phyloP scores from a whole-genome alignment of 495 filamentous ascomycete species.

The Penicillium canariense region DNA sequence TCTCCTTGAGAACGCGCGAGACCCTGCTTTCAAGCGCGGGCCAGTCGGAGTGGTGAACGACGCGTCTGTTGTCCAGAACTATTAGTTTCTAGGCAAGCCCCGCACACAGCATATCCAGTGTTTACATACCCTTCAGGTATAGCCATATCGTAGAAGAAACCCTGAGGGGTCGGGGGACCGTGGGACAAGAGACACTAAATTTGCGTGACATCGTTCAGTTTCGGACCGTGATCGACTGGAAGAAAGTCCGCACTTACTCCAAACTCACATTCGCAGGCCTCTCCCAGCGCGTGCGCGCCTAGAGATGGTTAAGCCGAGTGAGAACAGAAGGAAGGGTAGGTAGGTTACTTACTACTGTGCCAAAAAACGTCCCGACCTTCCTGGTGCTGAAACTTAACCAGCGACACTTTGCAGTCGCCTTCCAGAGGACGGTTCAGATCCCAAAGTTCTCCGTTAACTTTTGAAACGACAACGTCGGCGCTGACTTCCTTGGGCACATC shows the following conservation, averaged over 20 bases:
- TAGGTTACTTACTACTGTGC: no score
- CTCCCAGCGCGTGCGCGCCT: slow-evolving; percentile 91
- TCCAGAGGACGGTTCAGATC: slow-evolving; percentile 90
- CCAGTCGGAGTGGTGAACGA: slow-evolving; percentile 74
- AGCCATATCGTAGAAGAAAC: slow-evolving; percentile 98
- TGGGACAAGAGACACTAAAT: slow-evolving; percentile 89
- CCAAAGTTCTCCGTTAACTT: slow-evolving; percentile 82
- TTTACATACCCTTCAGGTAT: slow-evolving; percentile 61
- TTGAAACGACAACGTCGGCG: slow-evolving; percentile 66
- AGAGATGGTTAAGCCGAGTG: no score
- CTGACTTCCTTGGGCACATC: slow-evolving; percentile 53
- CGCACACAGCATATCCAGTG: not conserved
- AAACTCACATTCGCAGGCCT: slow-evolving; percentile 85
- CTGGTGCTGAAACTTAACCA: slow-evolving; percentile 80
- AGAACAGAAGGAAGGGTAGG: no score
- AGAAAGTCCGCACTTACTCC: no score
- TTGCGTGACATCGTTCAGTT: no score
- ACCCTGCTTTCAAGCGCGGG: slow-evolving; percentile 74
- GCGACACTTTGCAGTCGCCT: slow-evolving; percentile 65
- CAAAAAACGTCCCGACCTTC: slow-evolving; percentile 85
- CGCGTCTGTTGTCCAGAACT: slow-evolving; percentile 36
- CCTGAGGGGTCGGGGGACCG: slow-evolving; percentile 86
- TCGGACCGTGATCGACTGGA: no score
- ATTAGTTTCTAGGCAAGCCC: not conserved
- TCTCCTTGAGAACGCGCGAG: slow-evolving; percentile 83